These are phyloP conservation scores for Casuarina cunninghamiana DNA, from an alignment of 306 rosid species.

Conservation along the genomic window DNA sequence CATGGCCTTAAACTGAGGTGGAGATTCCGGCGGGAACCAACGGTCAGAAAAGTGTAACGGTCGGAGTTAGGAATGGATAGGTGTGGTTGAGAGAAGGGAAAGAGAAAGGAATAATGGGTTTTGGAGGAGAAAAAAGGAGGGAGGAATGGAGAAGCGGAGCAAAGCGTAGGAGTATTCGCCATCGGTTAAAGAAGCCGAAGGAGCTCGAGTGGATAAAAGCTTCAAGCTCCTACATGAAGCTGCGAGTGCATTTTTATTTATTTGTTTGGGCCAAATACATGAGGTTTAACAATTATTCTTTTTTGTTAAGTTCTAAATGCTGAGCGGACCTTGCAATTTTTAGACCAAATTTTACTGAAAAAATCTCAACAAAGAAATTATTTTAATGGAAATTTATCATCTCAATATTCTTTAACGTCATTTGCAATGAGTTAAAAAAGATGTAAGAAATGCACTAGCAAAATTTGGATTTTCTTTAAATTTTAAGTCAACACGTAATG, in stretches of 20 bases:
- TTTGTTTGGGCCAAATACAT: too few species aligned
- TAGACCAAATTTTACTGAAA: too few species aligned
- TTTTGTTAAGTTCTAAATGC: too few species aligned
- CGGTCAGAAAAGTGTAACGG: constrained; percentile 20
- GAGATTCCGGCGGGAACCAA: constrained; percentile 34
- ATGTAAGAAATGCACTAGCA: too few species aligned
- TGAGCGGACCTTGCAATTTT: too few species aligned
- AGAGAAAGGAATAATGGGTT: constrained; percentile 5
- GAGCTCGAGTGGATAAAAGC: constrained; percentile 4
- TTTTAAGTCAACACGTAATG: too few species aligned
- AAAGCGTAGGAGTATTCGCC: constrained; percentile 28
- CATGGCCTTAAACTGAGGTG: constrained; percentile 3
- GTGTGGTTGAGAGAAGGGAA: constrained; percentile 10
- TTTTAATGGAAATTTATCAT: too few species aligned
- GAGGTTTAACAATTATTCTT: too few species aligned
- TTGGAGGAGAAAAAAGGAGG: constrained; percentile 18
- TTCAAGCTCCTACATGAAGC: background rate
- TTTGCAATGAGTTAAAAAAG: too few species aligned
- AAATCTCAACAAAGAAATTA: too few species aligned
- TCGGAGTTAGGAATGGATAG: constrained; percentile 1
- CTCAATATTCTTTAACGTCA: too few species aligned
- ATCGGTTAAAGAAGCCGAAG: background rate
- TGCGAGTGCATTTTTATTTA: background rate
- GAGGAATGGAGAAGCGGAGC: constrained; percentile 7
- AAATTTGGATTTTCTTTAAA: too few species aligned